Base-by-base conservation (phyloP, 441 rosid genomes). In the Adansonia gregorii region DNA sequence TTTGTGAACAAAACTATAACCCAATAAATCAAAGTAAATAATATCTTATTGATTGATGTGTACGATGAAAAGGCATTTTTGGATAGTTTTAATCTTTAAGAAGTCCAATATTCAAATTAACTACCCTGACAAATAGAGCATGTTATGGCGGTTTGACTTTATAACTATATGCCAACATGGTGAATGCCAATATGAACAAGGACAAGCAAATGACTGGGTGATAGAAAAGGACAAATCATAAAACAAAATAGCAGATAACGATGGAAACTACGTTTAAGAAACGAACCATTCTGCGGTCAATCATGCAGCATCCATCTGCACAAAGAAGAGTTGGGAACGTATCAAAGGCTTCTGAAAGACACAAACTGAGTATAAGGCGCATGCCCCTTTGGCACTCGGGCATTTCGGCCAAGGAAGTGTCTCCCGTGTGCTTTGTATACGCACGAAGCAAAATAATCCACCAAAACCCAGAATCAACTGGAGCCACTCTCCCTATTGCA, bases 371-470 rank as follows among this genome's bases (percentile, higher is more conserved):
- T 27, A 85, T 85, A 64, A 83, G 82, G 52, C 82, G 81, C 80
- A 83, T 85, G 15, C 86, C 88, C 80, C 75, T 83, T 55, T 85
- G 86, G 76, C 86, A 83, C 14, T 85, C 84, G 0, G 88, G 86
- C 83, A 83, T 63, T 60, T 85, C 86, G 1, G 88, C 88, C 78
- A 85, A 77, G 63, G 84, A 85, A 66, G 83, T 58, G 78, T 85
- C 83, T 35, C 86, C 84, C 0, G 88, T 85, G 17, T 83, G 80
- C 78, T 79, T 81, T 3, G 88, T 76, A 65, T 78, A 83, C 0
- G 86, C 88, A 48, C 88, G 84, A 39, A 85, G 86, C 76, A 85
- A 71, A 49, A 85, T 85, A n/a, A 85, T 85, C 86, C 87, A 82
- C 85, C 87, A 85, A 72, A 85, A 85, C 56, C 87, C 87, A 14